Conservation (phyloP, 768 basidiomycete genomes). For the Kwoniella botswanensis region DNA sequence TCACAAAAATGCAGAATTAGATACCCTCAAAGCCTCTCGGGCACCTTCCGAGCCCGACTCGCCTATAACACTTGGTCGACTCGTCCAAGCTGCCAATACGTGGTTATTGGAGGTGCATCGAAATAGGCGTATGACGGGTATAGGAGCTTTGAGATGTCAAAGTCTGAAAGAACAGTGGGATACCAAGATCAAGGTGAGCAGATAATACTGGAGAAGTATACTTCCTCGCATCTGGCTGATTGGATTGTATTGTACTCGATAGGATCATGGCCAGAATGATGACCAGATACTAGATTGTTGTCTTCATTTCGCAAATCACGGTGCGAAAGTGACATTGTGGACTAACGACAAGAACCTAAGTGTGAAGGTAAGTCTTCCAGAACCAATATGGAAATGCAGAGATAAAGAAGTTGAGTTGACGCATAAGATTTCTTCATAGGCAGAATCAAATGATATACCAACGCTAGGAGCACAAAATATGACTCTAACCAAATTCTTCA, state of each 20-base stretch:
- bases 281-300: conserved; percentile 51
- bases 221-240: background rate
- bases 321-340: conserved; percentile 38
- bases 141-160: conserved; percentile 38
- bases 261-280: conserved; percentile 33
- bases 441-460: conserved; percentile 33
- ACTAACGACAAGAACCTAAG: conserved; percentile 45
- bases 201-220: background rate
- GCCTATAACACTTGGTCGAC: conserved; percentile 21
- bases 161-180: conserved; percentile 30
- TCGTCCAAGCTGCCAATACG: conserved; percentile 23
- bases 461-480: conserved; percentile 26
- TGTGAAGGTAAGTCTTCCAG: conserved; percentile 17
- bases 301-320: conserved; percentile 30
- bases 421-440: conserved; percentile 13
- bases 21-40: conserved; percentile 17
- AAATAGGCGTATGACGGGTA: conserved; percentile 17
- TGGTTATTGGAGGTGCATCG: conserved; percentile 32
- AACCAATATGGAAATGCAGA: background rate
- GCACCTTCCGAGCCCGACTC: conserved; percentile 1
- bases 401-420: background rate
- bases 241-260: too few relatives aligned
- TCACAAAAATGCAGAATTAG: conserved; percentile 18
- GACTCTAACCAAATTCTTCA: conserved; percentile 12
- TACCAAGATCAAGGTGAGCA: conserved; percentile 14